These are phyloP conservation scores for Paecilomyces variotii DNA, from an alignment of 2,329 filamentous ascomycete genomes.

Conservation along the genomic window DNA sequence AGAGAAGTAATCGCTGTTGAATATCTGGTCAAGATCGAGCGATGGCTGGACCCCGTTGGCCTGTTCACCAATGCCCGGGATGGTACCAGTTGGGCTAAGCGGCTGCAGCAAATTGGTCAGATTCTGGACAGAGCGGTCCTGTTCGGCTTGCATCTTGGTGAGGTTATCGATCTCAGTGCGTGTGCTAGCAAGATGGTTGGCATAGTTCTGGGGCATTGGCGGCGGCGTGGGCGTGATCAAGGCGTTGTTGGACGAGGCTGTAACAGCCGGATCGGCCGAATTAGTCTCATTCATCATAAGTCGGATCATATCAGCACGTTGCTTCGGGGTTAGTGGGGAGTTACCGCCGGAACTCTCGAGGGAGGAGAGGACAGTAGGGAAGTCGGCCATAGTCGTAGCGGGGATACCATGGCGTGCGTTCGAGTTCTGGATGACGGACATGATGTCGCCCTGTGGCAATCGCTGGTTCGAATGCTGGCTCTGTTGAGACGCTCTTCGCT, in stretches of 20 bases:
- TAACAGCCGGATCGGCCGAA: slow-evolving; percentile 29
- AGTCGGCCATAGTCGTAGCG: slow-evolving; percentile 31
- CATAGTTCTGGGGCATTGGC: slow-evolving; percentile 44
- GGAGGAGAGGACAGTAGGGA: slow-evolving; percentile 38
- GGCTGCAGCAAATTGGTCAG: slow-evolving; percentile 68
- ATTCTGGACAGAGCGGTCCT: slow-evolving; percentile 67
- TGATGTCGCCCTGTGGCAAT: slow-evolving; percentile 37
- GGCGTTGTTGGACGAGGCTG: slow-evolving; percentile 44
- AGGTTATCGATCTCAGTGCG: slow-evolving; percentile 71
- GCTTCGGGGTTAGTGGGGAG: slow-evolving; percentile 35
- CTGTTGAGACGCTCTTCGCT: slow-evolving; percentile 11
- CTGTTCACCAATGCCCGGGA: slow-evolving; percentile 56
- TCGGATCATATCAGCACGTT: slow-evolving; percentile 41
- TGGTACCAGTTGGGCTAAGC: slow-evolving; percentile 68
- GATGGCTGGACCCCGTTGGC: slow-evolving; percentile 34
- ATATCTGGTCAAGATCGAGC: slow-evolving; percentile 51
- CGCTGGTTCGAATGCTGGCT: slow-evolving; percentile 13
- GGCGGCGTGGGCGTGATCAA: slow-evolving; percentile 49
- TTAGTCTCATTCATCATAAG: slow-evolving; percentile 41
- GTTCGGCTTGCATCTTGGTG: slow-evolving; percentile 68
- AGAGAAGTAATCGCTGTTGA: slow-evolving; percentile 50
- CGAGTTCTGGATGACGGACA: slow-evolving; percentile 41
- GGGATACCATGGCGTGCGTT: slow-evolving; percentile 36
- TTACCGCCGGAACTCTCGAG: slow-evolving; percentile 37
- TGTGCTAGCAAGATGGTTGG: slow-evolving; percentile 51